Base-by-base conservation (phyloP, 176 grass and related monocot species). In the Saccharum spontaneum region DNA sequence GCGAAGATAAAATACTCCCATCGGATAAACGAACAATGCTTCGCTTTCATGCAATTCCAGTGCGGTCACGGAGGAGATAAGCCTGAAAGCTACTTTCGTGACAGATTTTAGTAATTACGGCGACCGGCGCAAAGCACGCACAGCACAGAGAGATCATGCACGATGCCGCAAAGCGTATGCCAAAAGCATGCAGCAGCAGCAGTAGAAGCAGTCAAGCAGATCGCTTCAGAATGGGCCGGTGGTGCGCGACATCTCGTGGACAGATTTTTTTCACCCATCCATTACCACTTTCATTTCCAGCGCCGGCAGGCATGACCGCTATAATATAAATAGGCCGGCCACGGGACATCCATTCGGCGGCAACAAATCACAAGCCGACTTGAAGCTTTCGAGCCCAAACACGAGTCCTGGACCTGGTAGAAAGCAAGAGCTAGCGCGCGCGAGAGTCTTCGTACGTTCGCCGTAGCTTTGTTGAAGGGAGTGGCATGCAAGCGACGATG, bases 1-100 rank as follows among this genome's bases (percentile, higher is more conserved):
- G 37, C 23, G 28, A 79, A 62, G 43, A 20, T 7, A 50, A 17
- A 50, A 50, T 16, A 52, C 49, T 28, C 55, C 0, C 28, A 48
- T 4, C 12, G 52, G 65, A 85, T 73, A 80, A 22, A 65, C 50
- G 30, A 80, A 9, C 11, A 15, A 36, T 12, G 2, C 24, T 43
- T 86, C 78, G 0, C 70, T 83, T 67, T 87, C 89, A 20, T 75
- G 79, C 68, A 40, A 87, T 83, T 83, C 69, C 84, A 90, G 84
- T 86, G 73, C 59, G 88, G 4, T n/a, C 37, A 20, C 38, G 39
- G 49, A 69, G 69, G 11, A 33, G 55, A 84, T 88, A 67, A 90
- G 85, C 78, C 36, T 82, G 71, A 87, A 87, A 87, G 66, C 78
- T 77, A 15, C 78, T 71, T 78, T 45, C 8, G 23, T 4, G 23